Percentiles rank a stretch among this genome's conserved stretches.
phyloP scores from a whole-genome alignment of 1,284 basidiomycete genomes.

The Exobasidium cylindrosporum region DNA sequence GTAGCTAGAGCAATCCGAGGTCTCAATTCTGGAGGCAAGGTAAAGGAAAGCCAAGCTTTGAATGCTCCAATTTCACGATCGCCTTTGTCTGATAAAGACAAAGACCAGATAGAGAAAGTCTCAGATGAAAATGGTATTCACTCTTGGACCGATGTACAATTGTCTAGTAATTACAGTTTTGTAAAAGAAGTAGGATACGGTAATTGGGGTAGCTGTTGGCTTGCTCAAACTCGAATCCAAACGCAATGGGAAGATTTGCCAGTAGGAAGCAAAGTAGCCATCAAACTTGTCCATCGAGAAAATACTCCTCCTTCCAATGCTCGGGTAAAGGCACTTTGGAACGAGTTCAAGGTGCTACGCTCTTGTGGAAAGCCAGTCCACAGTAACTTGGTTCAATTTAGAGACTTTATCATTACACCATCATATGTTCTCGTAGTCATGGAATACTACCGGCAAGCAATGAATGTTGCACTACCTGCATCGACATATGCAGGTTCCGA shows the following conservation, averaged over 20 bases:
- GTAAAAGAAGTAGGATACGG: conserved; percentile 2
- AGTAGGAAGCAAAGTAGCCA: conserved; percentile 27
- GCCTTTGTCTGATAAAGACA: background rate
- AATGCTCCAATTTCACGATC: no score
- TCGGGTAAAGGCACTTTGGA: conserved; percentile 36
- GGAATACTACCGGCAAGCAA: conserved; percentile 40
- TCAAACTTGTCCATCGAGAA: conserved; percentile 37
- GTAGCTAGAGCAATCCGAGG: background rate
- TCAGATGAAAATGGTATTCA: background rate
- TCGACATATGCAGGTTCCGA: conserved; percentile 17
- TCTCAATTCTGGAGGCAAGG: background rate
- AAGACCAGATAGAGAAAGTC: background rate
- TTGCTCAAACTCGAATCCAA: conserved; percentile 21
- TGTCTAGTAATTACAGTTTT: background rate
- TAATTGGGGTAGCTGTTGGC: conserved; percentile 21
- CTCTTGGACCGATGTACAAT: conserved; percentile 1
- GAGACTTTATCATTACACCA: conserved; percentile 28
- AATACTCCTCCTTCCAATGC: conserved; percentile 27
- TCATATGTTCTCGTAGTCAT: conserved; percentile 24
- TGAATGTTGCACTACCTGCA: conserved; percentile 34
- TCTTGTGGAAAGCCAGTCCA: conserved; percentile 6
- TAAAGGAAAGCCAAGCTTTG: no score
- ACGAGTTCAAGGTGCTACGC: conserved; percentile 44
- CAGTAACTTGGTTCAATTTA: conserved; percentile 4
- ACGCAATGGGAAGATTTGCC: conserved; percentile 22